phyloP scores from a whole-genome alignment of 2,329 filamentous ascomycete genomes.

The Monosporascus ibericus region DNA sequence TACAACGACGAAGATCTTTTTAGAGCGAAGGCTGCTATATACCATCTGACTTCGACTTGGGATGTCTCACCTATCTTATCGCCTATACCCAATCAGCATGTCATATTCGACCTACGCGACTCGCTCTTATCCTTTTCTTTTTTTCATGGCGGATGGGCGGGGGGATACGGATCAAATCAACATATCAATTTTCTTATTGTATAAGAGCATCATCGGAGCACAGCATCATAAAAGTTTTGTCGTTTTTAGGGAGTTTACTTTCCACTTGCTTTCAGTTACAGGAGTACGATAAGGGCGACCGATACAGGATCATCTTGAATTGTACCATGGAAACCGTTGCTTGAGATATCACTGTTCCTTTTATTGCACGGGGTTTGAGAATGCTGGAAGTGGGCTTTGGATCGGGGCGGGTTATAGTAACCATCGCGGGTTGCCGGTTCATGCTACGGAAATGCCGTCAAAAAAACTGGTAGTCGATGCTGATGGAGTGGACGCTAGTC shows the following conservation, averaged over 20 bases:
- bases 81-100: conserved; percentile 18
- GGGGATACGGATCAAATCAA: conserved; percentile 26
- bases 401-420: conserved; percentile 12
- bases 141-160: conserved; percentile 20
- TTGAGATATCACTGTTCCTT: conserved; percentile 25
- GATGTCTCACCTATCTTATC: conserved; percentile 13
- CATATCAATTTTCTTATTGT: conserved; percentile 31
- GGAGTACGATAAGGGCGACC: conserved; percentile 23
- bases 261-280: conserved; percentile 20
- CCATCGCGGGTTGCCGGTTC: conserved; percentile 7
- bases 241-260: conserved; percentile 23
- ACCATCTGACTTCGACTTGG: conserved; percentile 9
- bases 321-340: conserved; percentile 21
- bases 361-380: conserved; percentile 20
- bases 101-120: conserved; percentile 12
- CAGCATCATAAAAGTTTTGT: conserved; percentile 41
- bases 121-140: conserved; percentile 22
- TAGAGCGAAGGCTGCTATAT: conserved; percentile 24
- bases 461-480: background rate
- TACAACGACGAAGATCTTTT: conserved; percentile 51
- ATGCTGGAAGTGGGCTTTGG: conserved; percentile 19
- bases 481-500: background rate
- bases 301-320: conserved; percentile 17
- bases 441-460: conserved; percentile 1
- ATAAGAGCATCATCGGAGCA: conserved; percentile 45